A percentile compares a stretch with the other conserved stretches of the same genome.
Conservation (phyloP, 257 asterid species). For the Jacaranda mimosifolia region DNA sequence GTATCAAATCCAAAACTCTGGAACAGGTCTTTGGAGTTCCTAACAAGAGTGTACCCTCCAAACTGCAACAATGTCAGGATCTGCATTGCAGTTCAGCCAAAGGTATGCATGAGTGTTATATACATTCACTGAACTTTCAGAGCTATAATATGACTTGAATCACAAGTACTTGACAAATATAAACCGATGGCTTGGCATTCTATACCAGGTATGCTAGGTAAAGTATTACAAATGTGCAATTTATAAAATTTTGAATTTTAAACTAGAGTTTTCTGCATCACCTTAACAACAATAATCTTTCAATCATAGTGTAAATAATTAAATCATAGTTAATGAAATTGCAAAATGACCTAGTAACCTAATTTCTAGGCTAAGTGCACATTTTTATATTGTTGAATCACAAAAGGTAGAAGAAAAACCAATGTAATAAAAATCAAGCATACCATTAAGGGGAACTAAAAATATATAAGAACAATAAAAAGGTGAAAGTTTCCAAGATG, state of each 20-base stretch:
- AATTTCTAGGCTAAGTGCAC: too few species aligned
- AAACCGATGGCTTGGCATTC: conserved; percentile 6
- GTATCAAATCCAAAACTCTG: conserved; percentile 98
- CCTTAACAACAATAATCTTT: too few species aligned
- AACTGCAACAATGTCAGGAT: conserved; percentile 87
- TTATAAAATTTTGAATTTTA: too few species aligned
- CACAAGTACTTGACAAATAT: neutral
- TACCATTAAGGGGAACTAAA: neutral
- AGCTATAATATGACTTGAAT: conserved; percentile 16
- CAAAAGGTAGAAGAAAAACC: neutral
- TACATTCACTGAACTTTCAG: neutral
- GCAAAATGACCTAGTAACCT: too few species aligned
- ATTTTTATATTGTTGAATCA: neutral
- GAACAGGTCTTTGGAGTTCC: conserved; percentile 93
- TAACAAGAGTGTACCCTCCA: conserved; percentile 95
- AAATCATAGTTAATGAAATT: too few species aligned
- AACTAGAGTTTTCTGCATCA: too few species aligned
- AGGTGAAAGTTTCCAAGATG: too few species aligned
- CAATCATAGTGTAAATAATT: too few species aligned
- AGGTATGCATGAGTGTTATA: conserved; percentile 25
- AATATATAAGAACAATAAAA: too few species aligned
- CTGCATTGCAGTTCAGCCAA: conserved; percentile 55
- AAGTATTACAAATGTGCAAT: neutral
- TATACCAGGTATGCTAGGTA: conserved; percentile 4
- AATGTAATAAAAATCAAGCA: neutral